Base-by-base conservation (phyloP, 352 stramenopile species). In the Pythium aristosporum region DNA sequence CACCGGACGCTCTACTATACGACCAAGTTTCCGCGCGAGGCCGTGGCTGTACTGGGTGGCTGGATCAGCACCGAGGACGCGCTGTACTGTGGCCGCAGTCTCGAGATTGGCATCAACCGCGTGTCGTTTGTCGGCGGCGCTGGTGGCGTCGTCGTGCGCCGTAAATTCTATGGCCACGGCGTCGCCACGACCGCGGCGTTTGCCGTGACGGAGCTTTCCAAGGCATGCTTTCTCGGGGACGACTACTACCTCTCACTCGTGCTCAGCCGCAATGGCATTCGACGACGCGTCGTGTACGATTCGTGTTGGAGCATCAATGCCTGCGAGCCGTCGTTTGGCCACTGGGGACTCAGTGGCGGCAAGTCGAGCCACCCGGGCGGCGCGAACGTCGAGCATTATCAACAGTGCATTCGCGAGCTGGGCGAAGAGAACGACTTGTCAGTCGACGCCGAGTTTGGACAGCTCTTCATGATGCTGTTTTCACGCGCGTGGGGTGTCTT, bases 371-470 rank as follows among this genome's bases (percentile, higher is more conserved):
- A 84, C 42, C 67, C 75, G 1, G 73, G 77, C 5, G 75, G 75
- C n/a, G 73, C 77, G 3, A 87, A 87, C 37, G 77, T 87, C 21
- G 75, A 83, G 61, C 73, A 87, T 59, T 87, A 87, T 28, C 77
- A 87, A 55, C 67, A 84, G 46, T 84, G 77, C 48, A 87, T 87
- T 37, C 68, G 69, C 0, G 73, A 84, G 37, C 47, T 87, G 2
- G 77, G 77, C 10, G 43, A 63, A 18, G 71, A 84, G 13, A 67
- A 82, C 32, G 75, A 82, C 32, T 69, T 86, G 6, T 85, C 77
- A 13, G 48, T 39, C 6, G 77, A 84, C 21, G 75, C 72, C 8
- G 77, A 84, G 65, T 87, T 84, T 58, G 69, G 74, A 20, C 63
- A 57, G 7, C 11, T 53, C 6, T 75, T 63, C 32, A 84, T 84